Conservation (phyloP, 2,329 filamentous ascomycete species). For the Colletotrichum sp. region DNA sequence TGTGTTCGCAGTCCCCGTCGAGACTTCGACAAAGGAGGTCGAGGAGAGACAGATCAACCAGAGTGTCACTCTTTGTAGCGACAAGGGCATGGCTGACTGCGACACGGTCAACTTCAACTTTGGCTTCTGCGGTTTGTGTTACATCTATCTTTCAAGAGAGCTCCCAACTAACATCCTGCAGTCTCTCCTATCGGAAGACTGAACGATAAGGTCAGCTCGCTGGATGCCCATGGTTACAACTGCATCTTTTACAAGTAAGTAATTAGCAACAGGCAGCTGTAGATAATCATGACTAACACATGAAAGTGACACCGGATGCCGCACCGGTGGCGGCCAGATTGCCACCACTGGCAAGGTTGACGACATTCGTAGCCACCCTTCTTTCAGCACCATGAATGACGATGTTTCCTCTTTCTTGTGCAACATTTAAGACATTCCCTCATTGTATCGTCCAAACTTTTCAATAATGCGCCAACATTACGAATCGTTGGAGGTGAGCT, state of each 20-base stretch:
- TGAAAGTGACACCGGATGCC: constrained; percentile 4
- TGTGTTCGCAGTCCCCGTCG: constrained; percentile 2
- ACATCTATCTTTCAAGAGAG: background rate
- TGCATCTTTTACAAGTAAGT: constrained; percentile 13
- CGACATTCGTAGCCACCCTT: constrained; percentile 1
- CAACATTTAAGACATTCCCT: background rate
- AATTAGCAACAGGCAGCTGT: background rate
- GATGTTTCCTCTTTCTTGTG: constrained; percentile 16
- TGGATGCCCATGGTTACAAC: constrained; percentile 8
- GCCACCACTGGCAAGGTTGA: background rate
- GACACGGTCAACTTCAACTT: constrained; percentile 13
- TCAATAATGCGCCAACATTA: background rate
- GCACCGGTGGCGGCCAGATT: constrained; percentile 5
- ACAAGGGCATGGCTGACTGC: constrained; percentile 7
- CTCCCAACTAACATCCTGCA: background rate
- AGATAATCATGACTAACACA: background rate
- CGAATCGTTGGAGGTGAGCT: background rate
- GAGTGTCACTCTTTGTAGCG: constrained; percentile 2
- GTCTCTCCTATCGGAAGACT: background rate
- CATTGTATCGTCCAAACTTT: background rate
- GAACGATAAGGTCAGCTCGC: constrained; percentile 15
- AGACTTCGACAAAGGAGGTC: background rate
- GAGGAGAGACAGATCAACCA: background rate
- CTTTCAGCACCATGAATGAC: constrained; percentile 14
- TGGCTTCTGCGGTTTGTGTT: constrained; percentile 6